Evolutionary conservation across 192 early-diverging fungal genomes (phyloP), one percentile per base, ranked within the genome.

Genomic region (Linnemannia exigua): DNA sequence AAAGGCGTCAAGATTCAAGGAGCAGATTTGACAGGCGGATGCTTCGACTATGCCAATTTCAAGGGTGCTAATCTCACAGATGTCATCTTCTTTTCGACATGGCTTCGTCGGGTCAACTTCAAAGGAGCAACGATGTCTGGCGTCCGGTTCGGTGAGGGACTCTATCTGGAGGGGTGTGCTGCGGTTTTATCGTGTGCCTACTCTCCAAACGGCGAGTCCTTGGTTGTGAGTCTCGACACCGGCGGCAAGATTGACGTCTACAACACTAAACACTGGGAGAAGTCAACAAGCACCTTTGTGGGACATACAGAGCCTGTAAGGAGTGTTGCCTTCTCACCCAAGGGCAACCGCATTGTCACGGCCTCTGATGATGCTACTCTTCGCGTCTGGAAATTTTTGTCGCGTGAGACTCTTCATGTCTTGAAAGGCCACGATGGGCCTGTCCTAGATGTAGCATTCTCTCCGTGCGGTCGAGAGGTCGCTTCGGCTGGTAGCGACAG

Each of bases 1-100:
- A 31, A 35, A n/a, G 5, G 73, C 12, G 37, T 74, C 54, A 51
- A 38, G 2, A 74, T 74, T 61, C 73, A 51, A 38, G 52, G 52
- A 38, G 73, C 73, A 35, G 73, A 74, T 63, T 19, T 74, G 52
- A 61, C 52, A 20, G 36, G 51, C 20, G 73, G 73, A 11, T 38
- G 14, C 5, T 70, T 70, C 25, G 69, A 70, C 41, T 46, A 35
- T 67, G 74, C 31, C 22, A 25, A 44, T 22, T 35, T 76, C 9
- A 25, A 76, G 44, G 61, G 37, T 47, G 74, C 61, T 0, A 38
- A 76, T 47, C 41, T 76, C 8, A 44, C 37, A 3, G 25, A 46
- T 9, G 17, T 38, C 36, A 44, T 22, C 36, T 38, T 70, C 44
- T 38, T 17, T 25, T 20, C 15, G 12, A 22, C 41, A 41, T 70